Base-by-base conservation (phyloP, 2,329 filamentous ascomycete species). In the Orbilia quercus region DNA sequence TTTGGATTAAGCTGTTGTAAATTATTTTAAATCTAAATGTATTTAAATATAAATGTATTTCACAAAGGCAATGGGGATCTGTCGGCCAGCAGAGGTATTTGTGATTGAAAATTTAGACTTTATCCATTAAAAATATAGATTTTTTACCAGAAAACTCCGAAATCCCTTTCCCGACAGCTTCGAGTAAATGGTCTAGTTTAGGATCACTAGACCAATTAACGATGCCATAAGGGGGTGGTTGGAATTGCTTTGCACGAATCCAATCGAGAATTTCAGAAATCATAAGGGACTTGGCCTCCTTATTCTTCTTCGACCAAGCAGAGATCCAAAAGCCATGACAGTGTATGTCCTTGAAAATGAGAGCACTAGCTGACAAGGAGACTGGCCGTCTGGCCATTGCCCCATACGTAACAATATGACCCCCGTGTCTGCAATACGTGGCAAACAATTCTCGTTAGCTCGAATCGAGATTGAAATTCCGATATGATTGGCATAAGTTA, bases 251-350 rank as follows among this genome's bases (percentile, higher is more conserved):
- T 12, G 45, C 51, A 7, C 73, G 71, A 18, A 89, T 91, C 79
- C 96, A 81, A 42, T 88, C 85, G 73, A 99, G 82, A 36, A 99
- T 89, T 81, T 96, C 91, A 22, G 90, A 86, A n/a, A 98, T 88
- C 47, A 92, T 96, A 79, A 85, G 86, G 79, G 87, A 86, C 83
- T 96, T 96, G 71, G 89, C 88, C 4, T 85, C 84, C 0, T 88
- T 86, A 77, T 97, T 85, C 75, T 85, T 82, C 79, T 93, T 89
- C 51, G 90, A 91, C 94, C 95, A 98, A 72, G 85, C 88, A 79
- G 90, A 95, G 22, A 98, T 88, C 95, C 95, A 99, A 81, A 98
- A 99, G 2, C 95, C 96, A 74, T 91, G 86, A 79, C 97, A 96
- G 57, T 87, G 85, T 58, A 98, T 85, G 77, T 98, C 88, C 81